A percentile compares a stretch with the other conserved stretches of the same genome.
Conservation (phyloP, 306 rosid genomes). For the Rosa persica region DNA sequence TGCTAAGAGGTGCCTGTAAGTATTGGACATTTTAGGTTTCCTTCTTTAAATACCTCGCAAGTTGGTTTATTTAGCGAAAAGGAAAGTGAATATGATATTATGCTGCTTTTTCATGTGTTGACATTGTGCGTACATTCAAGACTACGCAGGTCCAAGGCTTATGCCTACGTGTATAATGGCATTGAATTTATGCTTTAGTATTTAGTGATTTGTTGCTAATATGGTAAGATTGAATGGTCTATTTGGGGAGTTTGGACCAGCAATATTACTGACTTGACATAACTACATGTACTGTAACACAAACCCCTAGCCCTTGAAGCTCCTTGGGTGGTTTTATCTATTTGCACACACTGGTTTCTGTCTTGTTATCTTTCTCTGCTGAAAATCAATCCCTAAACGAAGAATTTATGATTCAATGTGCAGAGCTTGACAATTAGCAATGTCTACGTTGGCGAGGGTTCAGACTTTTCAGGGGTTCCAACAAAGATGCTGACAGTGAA, state of each 20-base stretch:
- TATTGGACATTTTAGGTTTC: neutral
- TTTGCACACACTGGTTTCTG: neutral
- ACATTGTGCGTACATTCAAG: neutral
- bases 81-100: neutral
- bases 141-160: neutral
- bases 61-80: neutral
- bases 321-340: neutral
- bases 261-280: neutral
- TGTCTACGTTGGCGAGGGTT: slow-evolving; percentile 72
- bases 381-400: neutral
- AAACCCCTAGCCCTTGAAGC: neutral
- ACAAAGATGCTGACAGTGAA: slow-evolving; percentile 84
- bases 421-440: slow-evolving; percentile 77
- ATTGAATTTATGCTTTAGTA: neutral
- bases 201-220: neutral
- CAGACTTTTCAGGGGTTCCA: slow-evolving; percentile 77
- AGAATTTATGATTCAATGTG: slow-evolving; percentile 25
- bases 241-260: neutral
- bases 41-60: neutral
- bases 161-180: neutral
- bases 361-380: neutral
- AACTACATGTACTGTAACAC: neutral
- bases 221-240: neutral
- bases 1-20: neutral
- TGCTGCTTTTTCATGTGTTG: neutral